These are phyloP conservation scores for Cyberlindnera misumaiensis DNA, from an alignment of 805 yeast species.

Conservation along the genomic window DNA sequence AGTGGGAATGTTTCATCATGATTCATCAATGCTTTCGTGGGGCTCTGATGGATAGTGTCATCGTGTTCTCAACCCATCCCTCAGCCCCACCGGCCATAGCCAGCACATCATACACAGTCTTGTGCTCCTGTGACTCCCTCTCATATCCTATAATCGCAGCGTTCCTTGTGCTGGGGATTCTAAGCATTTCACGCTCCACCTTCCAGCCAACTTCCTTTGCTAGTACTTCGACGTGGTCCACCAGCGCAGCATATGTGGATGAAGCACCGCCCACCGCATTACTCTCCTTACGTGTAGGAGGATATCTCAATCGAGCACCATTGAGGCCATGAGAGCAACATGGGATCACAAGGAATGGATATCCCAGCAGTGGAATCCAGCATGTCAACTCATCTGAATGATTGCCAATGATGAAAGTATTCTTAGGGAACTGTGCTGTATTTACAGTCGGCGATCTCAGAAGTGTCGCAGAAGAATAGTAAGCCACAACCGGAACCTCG, in stretches of 20 bases:
- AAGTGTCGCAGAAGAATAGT: constrained; percentile 37
- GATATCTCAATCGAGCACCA: constrained; percentile 67
- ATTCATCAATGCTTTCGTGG: constrained; percentile 61
- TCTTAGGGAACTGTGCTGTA: constrained; percentile 56
- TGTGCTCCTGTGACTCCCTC: constrained; percentile 26
- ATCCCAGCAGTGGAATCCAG: constrained; percentile 87
- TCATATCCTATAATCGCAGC: constrained; percentile 77
- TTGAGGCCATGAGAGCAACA: constrained; percentile 87
- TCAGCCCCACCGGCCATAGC: constrained; percentile 83
- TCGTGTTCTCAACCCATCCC: constrained; percentile 80
- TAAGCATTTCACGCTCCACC: constrained; percentile 74
- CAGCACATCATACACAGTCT: constrained; percentile 51
- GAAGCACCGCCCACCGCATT: constrained; percentile 25
- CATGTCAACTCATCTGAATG: constrained; percentile 94
- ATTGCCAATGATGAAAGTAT: constrained; percentile 85
- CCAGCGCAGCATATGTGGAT: constrained; percentile 80
- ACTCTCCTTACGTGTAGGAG: constrained; percentile 32
- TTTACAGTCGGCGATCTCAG: constrained; percentile 49
- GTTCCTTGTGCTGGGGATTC: constrained; percentile 92
- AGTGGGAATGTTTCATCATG: neutral
- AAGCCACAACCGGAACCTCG: constrained; percentile 41
- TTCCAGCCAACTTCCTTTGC: constrained; percentile 74
- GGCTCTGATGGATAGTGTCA: constrained; percentile 59
- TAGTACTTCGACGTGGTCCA: constrained; percentile 73
- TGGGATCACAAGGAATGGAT: constrained; percentile 87